Base-by-base conservation (phyloP, 2,329 filamentous ascomycete species). In the Penicillium sp. region DNA sequence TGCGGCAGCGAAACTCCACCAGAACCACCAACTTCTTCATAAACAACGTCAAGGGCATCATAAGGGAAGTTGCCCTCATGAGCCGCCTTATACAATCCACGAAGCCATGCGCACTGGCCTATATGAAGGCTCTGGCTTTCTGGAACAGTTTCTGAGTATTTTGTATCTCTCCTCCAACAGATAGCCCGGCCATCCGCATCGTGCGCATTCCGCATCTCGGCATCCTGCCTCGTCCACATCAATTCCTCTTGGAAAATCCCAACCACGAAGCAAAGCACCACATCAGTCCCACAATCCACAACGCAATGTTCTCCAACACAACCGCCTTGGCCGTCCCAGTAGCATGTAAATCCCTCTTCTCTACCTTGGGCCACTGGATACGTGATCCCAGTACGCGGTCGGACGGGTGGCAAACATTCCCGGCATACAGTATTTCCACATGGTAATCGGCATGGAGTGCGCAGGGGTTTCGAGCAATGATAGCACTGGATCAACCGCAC, bases 351-450 rank as follows among this genome's bases (percentile, higher is more conserved):
- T 0, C 88, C 90, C 64, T 85, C 80, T 41, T 86, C 78, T 39
- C 91, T 84, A 43, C 84, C 85, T 7, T 86, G 83, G 1, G 82
- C 82, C 16, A 85, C 86, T 1, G 91, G 91, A 72, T 93, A 96
- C 2, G 90, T 89, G 56, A 96, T 90, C 59, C 90, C 86, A 48
- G 79, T 78, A 45, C 91, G 84, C 16, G 80, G 72, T 65, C 88
- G 84, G 2, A 86, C 76, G 47, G 84, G 75, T 1, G 92, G 92
- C 1, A 96, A 75, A 73, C 93, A 97, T 49, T 74, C 73, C 67
- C 83, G 86, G 76, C 93, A 97, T 11, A 96, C 74, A 11, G 87
- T 88, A 68, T 88, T 85, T 27, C 92, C 91, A 71, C 93, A 97
- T 5, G 92, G 91, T 5, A 96, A 78, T 0, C 90, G 90, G 55